These are phyloP conservation scores for Mucuna pruriens DNA, from an alignment of 306 rosid genomes.

Conservation along the genomic window DNA sequence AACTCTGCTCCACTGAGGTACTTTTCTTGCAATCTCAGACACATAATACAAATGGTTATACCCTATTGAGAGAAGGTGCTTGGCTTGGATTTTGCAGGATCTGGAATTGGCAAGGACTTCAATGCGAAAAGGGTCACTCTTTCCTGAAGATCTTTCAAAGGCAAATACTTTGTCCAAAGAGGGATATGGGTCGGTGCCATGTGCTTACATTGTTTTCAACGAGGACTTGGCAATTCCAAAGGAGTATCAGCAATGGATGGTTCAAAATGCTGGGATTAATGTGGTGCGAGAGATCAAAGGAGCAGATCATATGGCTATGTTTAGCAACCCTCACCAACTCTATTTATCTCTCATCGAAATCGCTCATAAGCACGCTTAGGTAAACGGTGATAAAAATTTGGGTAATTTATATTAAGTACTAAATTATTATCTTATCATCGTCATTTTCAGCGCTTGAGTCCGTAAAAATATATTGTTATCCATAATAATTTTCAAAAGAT, in stretches of 20 bases:
- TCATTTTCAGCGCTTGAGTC: background rate
- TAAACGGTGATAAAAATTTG: too few relatives aligned
- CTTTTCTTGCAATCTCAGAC: background rate
- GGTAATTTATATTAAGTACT: too few relatives aligned
- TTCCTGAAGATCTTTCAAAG: constrained; percentile 46
- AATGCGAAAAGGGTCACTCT: constrained; percentile 48
- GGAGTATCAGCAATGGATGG: constrained; percentile 56
- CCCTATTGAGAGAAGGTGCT: background rate
- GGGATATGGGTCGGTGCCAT: constrained; percentile 50
- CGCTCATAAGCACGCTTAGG: background rate
- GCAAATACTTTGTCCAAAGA: constrained; percentile 45
- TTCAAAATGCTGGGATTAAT: constrained; percentile 47
- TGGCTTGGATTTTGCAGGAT: constrained; percentile 47
- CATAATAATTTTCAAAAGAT: background rate
- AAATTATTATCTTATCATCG: background rate
- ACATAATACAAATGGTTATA: background rate
- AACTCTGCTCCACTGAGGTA: constrained; percentile 64
- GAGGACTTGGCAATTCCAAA: constrained; percentile 44
- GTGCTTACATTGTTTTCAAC: constrained; percentile 33
- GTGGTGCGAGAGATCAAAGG: constrained; percentile 54
- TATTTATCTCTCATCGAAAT: constrained; percentile 43
- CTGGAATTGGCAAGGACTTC: constrained; percentile 51
- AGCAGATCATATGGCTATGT: constrained; percentile 55
- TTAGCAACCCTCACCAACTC: constrained; percentile 44
- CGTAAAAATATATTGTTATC: background rate